Base-by-base conservation (phyloP, 306 rosid genomes). In the Comarum palustre region DNA sequence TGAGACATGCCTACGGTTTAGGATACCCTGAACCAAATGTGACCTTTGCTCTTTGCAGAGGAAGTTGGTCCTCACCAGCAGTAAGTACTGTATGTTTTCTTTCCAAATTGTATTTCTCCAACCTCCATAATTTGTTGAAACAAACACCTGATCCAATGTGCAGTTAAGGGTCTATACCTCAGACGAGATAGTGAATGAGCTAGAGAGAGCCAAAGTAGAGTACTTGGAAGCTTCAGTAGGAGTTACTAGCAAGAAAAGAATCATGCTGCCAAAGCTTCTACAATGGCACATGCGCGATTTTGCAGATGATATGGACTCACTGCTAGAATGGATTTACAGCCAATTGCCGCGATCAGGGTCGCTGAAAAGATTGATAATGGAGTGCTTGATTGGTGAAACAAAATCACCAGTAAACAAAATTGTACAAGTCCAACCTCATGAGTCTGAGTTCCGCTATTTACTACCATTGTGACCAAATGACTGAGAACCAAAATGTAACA, bases 21-120 rank as follows among this genome's bases (percentile, higher is more conserved):
- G 98, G 94, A 8, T 93, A 91, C 78, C 97, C 98, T 22, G 97
- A 93, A 75, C 94, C 97, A 24, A 91, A 91, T 47, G 92, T 91
- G 38, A 85, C 96, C 2, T 94, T 91, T 74, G 98, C 91, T 41
- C 91, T 94, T 5, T 89, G 97, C 71, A 68, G 98, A 55, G 97
- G 98, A 77, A 89, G 90, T 55, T 84, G 98, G 97, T 89, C 96
- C 48, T 89, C 97, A 24, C 98, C 98, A 22, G 98, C 98, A 9
- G 98, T 91, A 83, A 83, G 92, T 82, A 39, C 10, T 7, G 52
- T 6, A 15, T 38, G 46, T 32, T 1, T 5, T 31, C 51, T 50
- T 66, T 46, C 3, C 48, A 3, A 13, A 11, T 14, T 24, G 11
- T 22, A 50, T n/a, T 54, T 15, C 45, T 7, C 17, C 20, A 32